Percentiles rank a stretch among this genome's conserved stretches.
These are phyloP conservation scores for Raffaelea arxii DNA, from an alignment of 2,329 filamentous ascomycete species.

Conservation along the genomic window DNA sequence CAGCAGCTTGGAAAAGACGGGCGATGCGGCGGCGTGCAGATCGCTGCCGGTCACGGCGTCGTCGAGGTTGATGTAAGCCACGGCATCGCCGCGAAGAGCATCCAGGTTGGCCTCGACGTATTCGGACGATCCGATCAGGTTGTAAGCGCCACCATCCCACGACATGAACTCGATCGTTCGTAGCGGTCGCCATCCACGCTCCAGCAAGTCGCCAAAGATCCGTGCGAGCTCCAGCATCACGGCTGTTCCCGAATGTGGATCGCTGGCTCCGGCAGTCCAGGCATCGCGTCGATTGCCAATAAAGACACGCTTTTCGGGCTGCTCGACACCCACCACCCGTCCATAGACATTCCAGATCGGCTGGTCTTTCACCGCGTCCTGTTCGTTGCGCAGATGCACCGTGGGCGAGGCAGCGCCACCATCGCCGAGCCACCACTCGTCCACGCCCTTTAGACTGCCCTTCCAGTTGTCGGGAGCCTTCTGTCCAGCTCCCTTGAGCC, in stretches of 20 bases:
- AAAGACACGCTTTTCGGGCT: constrained; percentile 72
- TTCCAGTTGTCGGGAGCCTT: constrained; percentile 61
- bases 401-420: constrained; percentile 46
- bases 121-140: constrained; percentile 87
- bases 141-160: constrained; percentile 93
- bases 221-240: constrained; percentile 83
- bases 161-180: constrained; percentile 96
- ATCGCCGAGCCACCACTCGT: constrained; percentile 79
- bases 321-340: constrained; percentile 73
- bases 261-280: constrained; percentile 80
- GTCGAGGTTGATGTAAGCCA: constrained; percentile 89
- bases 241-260: constrained; percentile 81
- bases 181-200: constrained; percentile 77
- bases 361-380: constrained; percentile 74
- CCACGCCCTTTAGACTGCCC: constrained; percentile 65
- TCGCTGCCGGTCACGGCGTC: constrained; percentile 65
- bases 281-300: constrained; percentile 91
- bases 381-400: constrained; percentile 75
- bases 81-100: constrained; percentile 59
- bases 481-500: constrained; percentile 65
- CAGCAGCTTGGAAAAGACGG: constrained; percentile 65
- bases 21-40: constrained; percentile 72
- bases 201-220: constrained; percentile 69
- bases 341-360: constrained; percentile 90
- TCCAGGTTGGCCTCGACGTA: constrained; percentile 82